Conservation (phyloP, 2,329 filamentous ascomycete species). For the Myotisia sp. region DNA sequence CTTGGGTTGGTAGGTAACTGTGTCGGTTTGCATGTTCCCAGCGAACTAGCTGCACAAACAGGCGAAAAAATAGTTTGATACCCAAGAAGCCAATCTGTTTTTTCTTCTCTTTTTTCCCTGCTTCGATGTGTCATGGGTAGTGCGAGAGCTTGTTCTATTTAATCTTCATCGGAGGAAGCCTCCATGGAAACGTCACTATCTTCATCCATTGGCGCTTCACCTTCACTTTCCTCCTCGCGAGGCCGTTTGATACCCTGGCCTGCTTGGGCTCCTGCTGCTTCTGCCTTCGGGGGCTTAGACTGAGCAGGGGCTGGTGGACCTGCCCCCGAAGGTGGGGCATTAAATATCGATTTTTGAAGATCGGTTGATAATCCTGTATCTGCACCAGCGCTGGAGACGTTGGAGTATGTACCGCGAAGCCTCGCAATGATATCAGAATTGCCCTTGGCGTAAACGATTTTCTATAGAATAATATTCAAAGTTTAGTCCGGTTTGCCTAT, state of each 20-base stretch:
- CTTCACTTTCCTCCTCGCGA: constrained; percentile 49
- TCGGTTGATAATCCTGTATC: constrained; percentile 53
- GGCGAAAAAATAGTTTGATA: not conserved
- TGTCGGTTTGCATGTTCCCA: constrained; percentile 65
- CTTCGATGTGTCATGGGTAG: too few species aligned
- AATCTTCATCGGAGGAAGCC: constrained; percentile 60
- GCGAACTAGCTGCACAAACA: constrained; percentile 38
- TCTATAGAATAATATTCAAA: constrained; percentile 42
- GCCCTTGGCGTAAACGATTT: constrained; percentile 78
- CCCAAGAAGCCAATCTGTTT: too few species aligned
- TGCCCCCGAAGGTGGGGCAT: constrained; percentile 38
- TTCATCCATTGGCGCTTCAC: constrained; percentile 45
- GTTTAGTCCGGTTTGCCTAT: not conserved
- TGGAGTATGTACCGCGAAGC: constrained; percentile 76
- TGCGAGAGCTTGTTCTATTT: too few species aligned
- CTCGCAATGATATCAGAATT: constrained; percentile 82
- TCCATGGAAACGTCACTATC: constrained; percentile 57
- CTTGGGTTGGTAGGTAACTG: constrained; percentile 71
- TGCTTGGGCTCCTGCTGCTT: constrained; percentile 39
- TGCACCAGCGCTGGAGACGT: constrained; percentile 39
- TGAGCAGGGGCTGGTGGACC: constrained; percentile 35
- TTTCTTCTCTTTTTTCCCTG: too few species aligned
- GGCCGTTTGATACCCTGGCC: constrained; percentile 52
- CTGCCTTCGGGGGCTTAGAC: constrained; percentile 31
- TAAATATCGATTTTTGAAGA: constrained; percentile 68